Percentiles rank a stretch among this genome's conserved stretches.
phyloP scores from a whole-genome alignment of 352 stramenopile species.

The Phytophthora boehmeriae region DNA sequence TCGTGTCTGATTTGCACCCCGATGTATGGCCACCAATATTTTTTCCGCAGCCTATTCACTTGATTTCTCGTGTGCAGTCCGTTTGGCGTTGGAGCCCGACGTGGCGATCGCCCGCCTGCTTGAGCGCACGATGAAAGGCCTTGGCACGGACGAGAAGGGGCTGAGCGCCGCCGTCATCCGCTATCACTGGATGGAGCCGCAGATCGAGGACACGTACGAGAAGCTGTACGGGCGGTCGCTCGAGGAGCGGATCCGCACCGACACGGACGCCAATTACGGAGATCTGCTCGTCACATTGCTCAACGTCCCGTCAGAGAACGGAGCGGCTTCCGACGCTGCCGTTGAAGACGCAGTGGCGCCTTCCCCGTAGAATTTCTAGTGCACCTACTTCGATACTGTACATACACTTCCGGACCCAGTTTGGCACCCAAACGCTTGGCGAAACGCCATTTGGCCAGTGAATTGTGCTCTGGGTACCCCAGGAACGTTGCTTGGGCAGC shows the following conservation, averaged over 20 bases:
- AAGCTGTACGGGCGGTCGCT: conserved; percentile 49
- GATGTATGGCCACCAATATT: background rate
- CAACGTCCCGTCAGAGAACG: conserved; percentile 33
- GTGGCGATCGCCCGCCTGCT: conserved; percentile 55
- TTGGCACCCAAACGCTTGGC: too few relatives aligned
- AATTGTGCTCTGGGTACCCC: too few relatives aligned
- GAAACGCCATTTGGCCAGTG: background rate
- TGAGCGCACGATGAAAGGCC: conserved; percentile 62
- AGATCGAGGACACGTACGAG: conserved; percentile 48
- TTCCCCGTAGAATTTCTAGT: conserved; percentile 1
- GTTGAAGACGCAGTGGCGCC: conserved; percentile 1
- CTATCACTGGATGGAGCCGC: conserved; percentile 54
- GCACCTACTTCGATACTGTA: background rate
- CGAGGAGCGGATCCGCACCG: conserved; percentile 55
- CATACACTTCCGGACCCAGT: background rate
- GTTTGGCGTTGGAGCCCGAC: conserved; percentile 57
- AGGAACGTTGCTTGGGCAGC: too few relatives aligned
- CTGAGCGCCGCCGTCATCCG: conserved; percentile 60
- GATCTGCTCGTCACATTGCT: conserved; percentile 57
- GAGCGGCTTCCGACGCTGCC: background rate
- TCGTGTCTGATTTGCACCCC: conserved; percentile 12
- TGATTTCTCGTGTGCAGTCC: conserved; percentile 39
- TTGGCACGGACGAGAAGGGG: conserved; percentile 63
- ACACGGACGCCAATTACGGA: conserved; percentile 63
- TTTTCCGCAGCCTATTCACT: background rate